Base-by-base conservation (phyloP, 2,329 filamentous ascomycete species). In the Colletotrichum acutatum region DNA sequence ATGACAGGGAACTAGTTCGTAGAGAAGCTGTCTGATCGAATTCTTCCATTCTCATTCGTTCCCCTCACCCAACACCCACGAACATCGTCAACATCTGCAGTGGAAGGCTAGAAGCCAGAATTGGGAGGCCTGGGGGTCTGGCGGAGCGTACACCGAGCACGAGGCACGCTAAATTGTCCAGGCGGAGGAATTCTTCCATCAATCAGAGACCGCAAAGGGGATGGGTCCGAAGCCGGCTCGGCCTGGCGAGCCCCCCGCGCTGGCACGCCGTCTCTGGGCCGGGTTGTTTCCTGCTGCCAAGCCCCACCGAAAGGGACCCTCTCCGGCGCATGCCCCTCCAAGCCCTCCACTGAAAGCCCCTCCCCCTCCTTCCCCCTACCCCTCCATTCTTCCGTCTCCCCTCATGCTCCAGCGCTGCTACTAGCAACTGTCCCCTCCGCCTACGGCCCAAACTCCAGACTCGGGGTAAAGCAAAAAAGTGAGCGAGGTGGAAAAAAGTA, bases 141-240 rank as follows among this genome's bases (percentile, higher is more conserved):
- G 46, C 37, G 26, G 57, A 71, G 63, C 37, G 34, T 57, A 53
- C 26, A 37, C 68, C 64, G 68, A 71, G 30, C 66, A 61, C 53
- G 57, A 57, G 66, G n/a, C 19, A 37, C 34, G 57, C 64, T 61
- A 34, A 46, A 26, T 57, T 52, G 5, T 46, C 8, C n/a, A 14
- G 46, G 30, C 54, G 70, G 70, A 70, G 28, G 52, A 76, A 77
- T 80, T 80, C 77, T 76, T 80, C 79, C 79, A 78, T 78, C 79
- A 80, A 80, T 80, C 75, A 78, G n/a, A 74, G 54, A 57, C 28
- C 63, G 16, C n/a, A 37, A 56, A 68, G 24, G 56, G 30, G 53
- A 14, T 56, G 56, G 46, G 19, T 54, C 72, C 65, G 68, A 60
- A 57, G 66, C 71, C 64, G 67, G 56, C 63, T 70, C 57, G 46